Evolutionary conservation across 1,284 basidiomycete species (phyloP).

Genomic region (Sanghuangporus baumii): DNA sequence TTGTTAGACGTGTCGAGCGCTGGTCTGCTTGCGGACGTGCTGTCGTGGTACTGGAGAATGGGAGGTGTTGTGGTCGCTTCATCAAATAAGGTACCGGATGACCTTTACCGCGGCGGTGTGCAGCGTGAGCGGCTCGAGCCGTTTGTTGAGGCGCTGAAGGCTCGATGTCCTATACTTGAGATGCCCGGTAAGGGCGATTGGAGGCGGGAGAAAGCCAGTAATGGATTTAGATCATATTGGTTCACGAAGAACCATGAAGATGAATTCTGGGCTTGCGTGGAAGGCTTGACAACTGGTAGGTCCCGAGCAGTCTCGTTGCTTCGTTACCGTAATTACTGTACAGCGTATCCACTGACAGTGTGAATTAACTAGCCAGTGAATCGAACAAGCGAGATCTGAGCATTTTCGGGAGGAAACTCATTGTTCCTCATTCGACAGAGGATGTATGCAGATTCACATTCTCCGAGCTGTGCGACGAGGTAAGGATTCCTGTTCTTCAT

Average conservation of each 20-base stretch:
- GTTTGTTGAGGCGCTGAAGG: conserved; percentile 60
- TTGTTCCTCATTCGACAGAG: conserved; percentile 41
- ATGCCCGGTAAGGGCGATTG: conserved; percentile 46
- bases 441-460: conserved; percentile 53
- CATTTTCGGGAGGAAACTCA: conserved; percentile 43
- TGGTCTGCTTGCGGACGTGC: conserved; percentile 59
- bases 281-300: conserved; percentile 6
- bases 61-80: conserved; percentile 59
- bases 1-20: conserved; percentile 67
- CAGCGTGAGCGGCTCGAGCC: conserved; percentile 57
- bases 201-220: conserved; percentile 25
- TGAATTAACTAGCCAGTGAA: background rate
- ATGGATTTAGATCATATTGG: conserved; percentile 29
- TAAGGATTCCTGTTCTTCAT: conserved; percentile 21
- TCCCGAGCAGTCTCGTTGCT: background rate
- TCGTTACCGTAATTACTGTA: background rate
- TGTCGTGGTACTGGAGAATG: conserved; percentile 73
- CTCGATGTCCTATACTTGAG: conserved; percentile 54
- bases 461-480: conserved; percentile 55
- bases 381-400: conserved; percentile 1
- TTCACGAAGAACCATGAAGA: conserved; percentile 25
- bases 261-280: conserved; percentile 24
- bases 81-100: conserved; percentile 59
- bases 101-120: conserved; percentile 67
- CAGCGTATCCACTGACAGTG: background rate